These are phyloP conservation scores for Mortierella sp. DNA, from an alignment of 371 early-diverging fungal genomes.

Conservation along the genomic window DNA sequence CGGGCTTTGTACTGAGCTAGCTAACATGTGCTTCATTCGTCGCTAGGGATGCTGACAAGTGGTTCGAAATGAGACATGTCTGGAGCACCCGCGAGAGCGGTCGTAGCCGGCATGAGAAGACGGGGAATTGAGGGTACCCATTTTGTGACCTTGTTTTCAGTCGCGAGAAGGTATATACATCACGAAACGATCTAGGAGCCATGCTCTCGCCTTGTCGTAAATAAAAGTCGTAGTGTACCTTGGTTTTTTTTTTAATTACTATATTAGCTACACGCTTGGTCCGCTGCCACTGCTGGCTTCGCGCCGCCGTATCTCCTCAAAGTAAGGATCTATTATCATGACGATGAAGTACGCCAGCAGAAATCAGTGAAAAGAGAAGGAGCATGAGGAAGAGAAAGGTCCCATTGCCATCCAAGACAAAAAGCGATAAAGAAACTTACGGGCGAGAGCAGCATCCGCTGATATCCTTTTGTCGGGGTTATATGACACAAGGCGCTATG, in stretches of 20 bases:
- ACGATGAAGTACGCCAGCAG: not conserved
- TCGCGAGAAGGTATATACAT: no score
- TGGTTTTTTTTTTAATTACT: slow-evolving; percentile 9
- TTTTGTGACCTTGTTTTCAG: no score
- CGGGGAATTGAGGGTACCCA: slow-evolving; percentile 26
- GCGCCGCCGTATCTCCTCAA: slow-evolving; percentile 42
- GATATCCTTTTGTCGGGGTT: slow-evolving; percentile 53
- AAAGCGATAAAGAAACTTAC: slow-evolving; percentile 16
- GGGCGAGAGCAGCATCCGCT: slow-evolving; percentile 48
- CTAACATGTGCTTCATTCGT: no score
- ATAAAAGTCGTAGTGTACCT: no score
- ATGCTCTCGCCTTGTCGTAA: no score
- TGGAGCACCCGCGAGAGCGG: not conserved
- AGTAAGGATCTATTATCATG: slow-evolving; percentile 39
- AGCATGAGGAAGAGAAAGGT: not conserved
- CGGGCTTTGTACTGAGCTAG: no score
- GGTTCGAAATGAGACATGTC: slow-evolving; percentile 22
- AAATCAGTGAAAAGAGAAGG: not conserved
- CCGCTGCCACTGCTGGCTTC: slow-evolving; percentile 27
- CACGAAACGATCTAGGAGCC: no score
- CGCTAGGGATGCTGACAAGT: slow-evolving; percentile 13
- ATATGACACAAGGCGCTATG: slow-evolving; percentile 49
- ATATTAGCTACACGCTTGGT: slow-evolving; percentile 2
- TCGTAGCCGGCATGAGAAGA: slow-evolving; percentile 23
- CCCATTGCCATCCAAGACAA: no score